phyloP scores from a whole-genome alignment of 164 flowering plant species.

The Aristolochia californica region DNA sequence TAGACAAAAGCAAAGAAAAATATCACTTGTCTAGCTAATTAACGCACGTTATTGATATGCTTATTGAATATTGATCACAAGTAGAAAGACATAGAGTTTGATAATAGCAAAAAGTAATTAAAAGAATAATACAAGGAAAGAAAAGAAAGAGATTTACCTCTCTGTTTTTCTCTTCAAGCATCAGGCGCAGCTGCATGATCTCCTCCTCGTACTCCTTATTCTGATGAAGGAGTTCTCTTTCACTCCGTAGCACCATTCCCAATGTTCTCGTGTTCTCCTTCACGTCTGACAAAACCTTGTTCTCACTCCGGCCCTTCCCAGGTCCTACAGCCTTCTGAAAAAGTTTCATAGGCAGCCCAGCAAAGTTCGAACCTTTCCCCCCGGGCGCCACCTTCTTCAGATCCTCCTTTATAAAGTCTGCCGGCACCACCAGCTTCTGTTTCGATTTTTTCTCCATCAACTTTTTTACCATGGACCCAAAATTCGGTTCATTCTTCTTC shows the following conservation, averaged over 20 bases:
- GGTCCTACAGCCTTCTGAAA: conserved; percentile 35
- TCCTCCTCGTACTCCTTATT: conserved; percentile 63
- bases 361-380: conserved; percentile 31
- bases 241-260: conserved; percentile 90
- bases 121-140: background rate
- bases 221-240: conserved; percentile 73
- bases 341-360: conserved; percentile 50
- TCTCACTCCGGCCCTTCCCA: conserved; percentile 11
- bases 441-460: conserved; percentile 53
- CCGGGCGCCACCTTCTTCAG: conserved; percentile 50
- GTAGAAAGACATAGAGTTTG: background rate
- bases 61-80: background rate
- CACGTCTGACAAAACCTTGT: conserved; percentile 68
- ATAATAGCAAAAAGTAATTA: background rate
- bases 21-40: background rate
- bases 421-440: conserved; percentile 23
- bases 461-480: conserved; percentile 59
- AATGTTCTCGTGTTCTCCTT: conserved; percentile 78
- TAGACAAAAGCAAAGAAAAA: conserved; percentile 9
- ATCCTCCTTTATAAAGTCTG: conserved; percentile 54
- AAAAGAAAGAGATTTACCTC: conserved; percentile 28
- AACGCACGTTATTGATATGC: background rate
- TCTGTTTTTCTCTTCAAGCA: conserved; percentile 44
- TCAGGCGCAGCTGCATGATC: conserved; percentile 42
- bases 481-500: conserved; percentile 31